Evolutionary conservation across 805 yeast species (phyloP).

Genomic region (Myxozyma mucilagina): DNA sequence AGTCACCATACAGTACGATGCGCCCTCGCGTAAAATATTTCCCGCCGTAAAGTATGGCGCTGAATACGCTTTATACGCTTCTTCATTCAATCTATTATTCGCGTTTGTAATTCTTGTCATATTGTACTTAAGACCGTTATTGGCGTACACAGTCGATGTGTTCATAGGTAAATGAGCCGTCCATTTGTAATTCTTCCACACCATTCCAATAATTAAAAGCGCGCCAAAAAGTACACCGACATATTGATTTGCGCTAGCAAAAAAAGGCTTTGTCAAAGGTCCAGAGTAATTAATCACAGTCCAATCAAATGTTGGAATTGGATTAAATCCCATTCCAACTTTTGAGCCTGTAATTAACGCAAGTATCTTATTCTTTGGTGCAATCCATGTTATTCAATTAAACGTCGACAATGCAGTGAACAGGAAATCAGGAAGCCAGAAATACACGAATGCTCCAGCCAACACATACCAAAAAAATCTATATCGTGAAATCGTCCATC

Average conservation of each 20-base stretch:
- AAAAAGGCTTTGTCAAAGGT: slow-evolving; percentile 57
- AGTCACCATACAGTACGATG: slow-evolving; percentile 58
- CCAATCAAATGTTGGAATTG: slow-evolving; percentile 49
- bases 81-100: slow-evolving; percentile 48
- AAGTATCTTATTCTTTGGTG: slow-evolving; percentile 47
- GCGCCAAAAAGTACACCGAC: slow-evolving; percentile 41
- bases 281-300: slow-evolving; percentile 59
- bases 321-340: slow-evolving; percentile 52
- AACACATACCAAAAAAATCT: slow-evolving; percentile 51
- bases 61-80: slow-evolving; percentile 54
- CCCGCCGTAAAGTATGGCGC: slow-evolving; percentile 70
- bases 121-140: slow-evolving; percentile 51
- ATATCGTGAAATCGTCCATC: slow-evolving; percentile 60
- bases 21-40: slow-evolving; percentile 58
- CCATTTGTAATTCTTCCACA: slow-evolving; percentile 40
- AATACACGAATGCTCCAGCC: slow-evolving; percentile 54
- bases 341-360: slow-evolving; percentile 57
- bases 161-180: slow-evolving; percentile 47
- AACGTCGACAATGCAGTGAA: slow-evolving; percentile 62
- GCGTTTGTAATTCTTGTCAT: slow-evolving; percentile 50
- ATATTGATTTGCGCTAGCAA: slow-evolving; percentile 47
- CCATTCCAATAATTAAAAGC: slow-evolving; percentile 45
- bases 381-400: slow-evolving; percentile 51
- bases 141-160: slow-evolving; percentile 54
- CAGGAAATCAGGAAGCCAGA: slow-evolving; percentile 67